Evolutionary conservation across 1,284 basidiomycete species (phyloP).

Genomic region (Sanghuangporus baumii): DNA sequence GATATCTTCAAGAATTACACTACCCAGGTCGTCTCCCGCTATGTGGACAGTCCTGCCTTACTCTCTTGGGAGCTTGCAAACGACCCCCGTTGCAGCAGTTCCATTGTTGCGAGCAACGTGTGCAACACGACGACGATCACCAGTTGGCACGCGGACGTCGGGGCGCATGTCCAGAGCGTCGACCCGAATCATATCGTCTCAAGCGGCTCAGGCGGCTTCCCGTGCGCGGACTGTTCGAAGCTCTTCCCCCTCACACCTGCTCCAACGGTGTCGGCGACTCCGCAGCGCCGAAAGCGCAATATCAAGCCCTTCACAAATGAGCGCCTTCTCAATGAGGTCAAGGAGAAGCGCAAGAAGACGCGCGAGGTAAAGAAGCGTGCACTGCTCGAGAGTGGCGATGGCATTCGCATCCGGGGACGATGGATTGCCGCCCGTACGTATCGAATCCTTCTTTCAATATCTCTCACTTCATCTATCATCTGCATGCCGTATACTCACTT

Average conservation of each 20-base stretch:
- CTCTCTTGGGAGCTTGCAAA: constrained; percentile 63
- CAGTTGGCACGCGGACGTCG: constrained; percentile 45
- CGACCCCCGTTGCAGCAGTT: constrained; percentile 58
- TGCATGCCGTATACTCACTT: neutral
- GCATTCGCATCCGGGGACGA: constrained; percentile 51
- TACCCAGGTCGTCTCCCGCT: constrained; percentile 46
- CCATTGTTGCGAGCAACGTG: constrained; percentile 32
- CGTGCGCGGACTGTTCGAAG: constrained; percentile 53
- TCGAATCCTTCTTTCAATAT: neutral
- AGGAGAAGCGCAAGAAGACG: constrained; percentile 37
- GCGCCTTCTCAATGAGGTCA: constrained; percentile 41
- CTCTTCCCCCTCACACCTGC: constrained; percentile 37
- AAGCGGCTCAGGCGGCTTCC: constrained; percentile 56
- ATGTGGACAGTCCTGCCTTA: constrained; percentile 43
- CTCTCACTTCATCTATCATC: neutral
- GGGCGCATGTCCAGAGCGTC: constrained; percentile 37
- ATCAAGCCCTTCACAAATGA: constrained; percentile 36
- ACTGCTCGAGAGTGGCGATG: constrained; percentile 29
- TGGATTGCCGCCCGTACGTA: constrained; percentile 50
- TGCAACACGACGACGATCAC: constrained; percentile 52
- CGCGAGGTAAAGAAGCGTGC: constrained; percentile 23
- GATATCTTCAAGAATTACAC: constrained; percentile 53
- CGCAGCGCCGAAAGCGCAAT: constrained; percentile 34
- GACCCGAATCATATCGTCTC: constrained; percentile 64
- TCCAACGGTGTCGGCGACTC: constrained; percentile 35